Percentiles rank a stretch among this genome's conserved stretches.
Conservation (phyloP, 192 early-diverging fungal genomes). For the Podila verticillata region DNA sequence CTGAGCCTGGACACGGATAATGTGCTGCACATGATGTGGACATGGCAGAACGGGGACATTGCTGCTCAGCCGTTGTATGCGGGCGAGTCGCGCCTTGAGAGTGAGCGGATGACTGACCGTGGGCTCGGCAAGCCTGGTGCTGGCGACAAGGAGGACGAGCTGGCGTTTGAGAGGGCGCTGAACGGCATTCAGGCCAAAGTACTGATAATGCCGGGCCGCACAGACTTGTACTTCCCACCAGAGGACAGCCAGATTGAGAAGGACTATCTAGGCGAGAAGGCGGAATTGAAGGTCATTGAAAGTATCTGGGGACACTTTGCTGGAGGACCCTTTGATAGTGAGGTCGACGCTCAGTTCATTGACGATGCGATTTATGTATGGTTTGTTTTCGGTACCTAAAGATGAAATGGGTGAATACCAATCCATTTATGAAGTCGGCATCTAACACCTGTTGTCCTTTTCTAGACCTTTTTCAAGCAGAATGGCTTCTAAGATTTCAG, state of each 20-base stretch:
- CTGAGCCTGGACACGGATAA: constrained; percentile 27
- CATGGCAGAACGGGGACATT: constrained; percentile 26
- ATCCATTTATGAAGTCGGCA: not conserved
- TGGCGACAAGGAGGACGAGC: constrained; percentile 12
- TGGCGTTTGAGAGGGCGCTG: constrained; percentile 18
- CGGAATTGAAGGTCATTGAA: constrained; percentile 30
- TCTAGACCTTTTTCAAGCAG: constrained; percentile 20
- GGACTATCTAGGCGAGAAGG: constrained; percentile 29
- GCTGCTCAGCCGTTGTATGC: constrained; percentile 30
- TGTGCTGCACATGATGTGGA: constrained; percentile 38
- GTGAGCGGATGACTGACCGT: not conserved
- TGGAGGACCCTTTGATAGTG: constrained; percentile 20
- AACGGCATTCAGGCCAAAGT: constrained; percentile 21
- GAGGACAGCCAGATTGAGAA: constrained; percentile 39
- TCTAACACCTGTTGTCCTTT: not conserved
- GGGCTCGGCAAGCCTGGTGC: constrained; percentile 16
- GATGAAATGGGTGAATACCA: not conserved
- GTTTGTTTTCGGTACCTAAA: not conserved
- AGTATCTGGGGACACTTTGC: constrained; percentile 39
- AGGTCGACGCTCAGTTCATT: constrained; percentile 22
- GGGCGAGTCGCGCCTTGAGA: not conserved
- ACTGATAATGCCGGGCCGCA: constrained; percentile 21
- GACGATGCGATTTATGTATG: constrained; percentile 28
- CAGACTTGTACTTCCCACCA: constrained; percentile 33
- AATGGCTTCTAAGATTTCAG: constrained; percentile 6